Evolutionary conservation across 2,329 filamentous ascomycete species (phyloP), one percentile per base, ranked within the genome.

Genomic region (Fusarium sp.): DNA sequence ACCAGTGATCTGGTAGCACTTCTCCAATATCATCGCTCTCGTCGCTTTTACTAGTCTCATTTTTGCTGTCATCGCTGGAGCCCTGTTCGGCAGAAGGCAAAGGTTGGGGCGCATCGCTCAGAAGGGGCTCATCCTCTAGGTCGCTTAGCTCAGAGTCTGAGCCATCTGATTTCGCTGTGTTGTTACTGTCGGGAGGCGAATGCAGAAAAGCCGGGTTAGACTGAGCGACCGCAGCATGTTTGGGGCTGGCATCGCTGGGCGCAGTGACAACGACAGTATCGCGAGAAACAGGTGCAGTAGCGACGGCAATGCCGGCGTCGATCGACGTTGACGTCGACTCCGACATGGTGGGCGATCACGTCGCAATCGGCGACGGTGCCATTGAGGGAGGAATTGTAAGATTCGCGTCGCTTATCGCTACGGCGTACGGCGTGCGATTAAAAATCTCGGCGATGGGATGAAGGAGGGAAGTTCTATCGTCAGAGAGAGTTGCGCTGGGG

Each of bases 1-100:
- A 96, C 81, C 92, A 97, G 76, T 97, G 89, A 73, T 93, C 92
- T 1, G 94, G 94, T 42, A 88, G 81, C 51, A 96, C 85, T 50
- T 95, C 91, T 67, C 90, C 91, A 69, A 91, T 88, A 68, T 92
- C 89, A 42, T 86, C 84, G 52, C 44, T 38, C 22, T 41, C 88
- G 39, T 86, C 45, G 36, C 54, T 12, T 13, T 86, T 84, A 51
- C 44, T 38, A 15, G 44, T 88, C 38, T 86, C 45, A 38, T 58
- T 48, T 26, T 35, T 48, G 25, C 39, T 48, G 31, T 83, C 80
- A 36, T 82, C 65, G 12, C 76, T 73, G 9, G 71, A 72, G 34
- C 70, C 66, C 39, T 74, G 53, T 13, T 68, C 66, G 42, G 48
- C 49, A 29, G 70, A 65, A 38, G 47, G 52, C 53, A 50, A 74